Evolutionary conservation across 2,329 filamentous ascomycete species (phyloP), one percentile per base, ranked within the genome.

Genomic region (Fusarium xylarioides): DNA sequence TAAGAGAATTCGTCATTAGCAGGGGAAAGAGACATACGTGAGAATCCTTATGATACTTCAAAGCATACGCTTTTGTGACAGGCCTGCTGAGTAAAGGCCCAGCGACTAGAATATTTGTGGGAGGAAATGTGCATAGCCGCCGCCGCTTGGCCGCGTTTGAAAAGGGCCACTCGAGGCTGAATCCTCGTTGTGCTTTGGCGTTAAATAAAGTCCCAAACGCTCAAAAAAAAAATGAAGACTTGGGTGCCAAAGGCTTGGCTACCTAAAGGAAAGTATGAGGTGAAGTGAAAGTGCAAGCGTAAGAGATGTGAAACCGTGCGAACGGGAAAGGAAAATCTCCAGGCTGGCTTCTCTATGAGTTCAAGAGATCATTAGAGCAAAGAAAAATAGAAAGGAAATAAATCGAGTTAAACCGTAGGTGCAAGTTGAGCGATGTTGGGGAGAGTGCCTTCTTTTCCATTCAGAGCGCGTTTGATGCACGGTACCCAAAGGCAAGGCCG

Each of bases 71-170:
- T 61, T 42, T 52, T 49, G 38, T 35, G 47, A 55, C 50, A 50
- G 63, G 42, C 61, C 53, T 61, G 66, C 70, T 62, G 56, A 63
- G 69, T 62, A 38, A 44, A 66, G 44, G 63, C 73, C 70, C 73
- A 68, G 71, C 58, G 49, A 68, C 30, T 42, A 56, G 46, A 55
- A 56, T 16, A 52, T n/a, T 52, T 21, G 46, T 35, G 35, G 42
- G 42, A 52, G 46, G 46, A 50, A 61, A 71, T 44, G 54, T 40
- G 71, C 75, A 77, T 77, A 75, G 42, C 72, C 66, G 63, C 72
- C 69, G 63, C 60, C 68, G 30, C 38, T 42, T 54, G 50, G 70
- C 63, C 52, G 63, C 32, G 49, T 43, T 43, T 40, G 44, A 65
- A 32, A 42, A 56, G 50, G 44, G 12, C 42, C 35, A 32, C 26